phyloP scores from a whole-genome alignment of 306 rosid genomes.

The Prunus mume region DNA sequence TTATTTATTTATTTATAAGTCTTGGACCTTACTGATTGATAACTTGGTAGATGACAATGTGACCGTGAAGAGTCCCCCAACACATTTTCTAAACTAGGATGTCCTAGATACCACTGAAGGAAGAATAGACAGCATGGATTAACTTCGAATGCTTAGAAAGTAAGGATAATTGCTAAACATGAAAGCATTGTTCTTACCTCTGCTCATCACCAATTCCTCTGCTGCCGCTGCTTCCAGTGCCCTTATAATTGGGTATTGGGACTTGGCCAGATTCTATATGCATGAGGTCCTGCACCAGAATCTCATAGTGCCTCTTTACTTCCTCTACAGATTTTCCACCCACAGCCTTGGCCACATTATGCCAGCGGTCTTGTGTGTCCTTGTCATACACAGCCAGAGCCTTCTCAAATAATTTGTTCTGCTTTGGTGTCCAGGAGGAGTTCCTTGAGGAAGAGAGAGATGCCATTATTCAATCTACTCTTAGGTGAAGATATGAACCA shows the following conservation, averaged over 20 bases:
- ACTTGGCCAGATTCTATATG: slow-evolving; percentile 71
- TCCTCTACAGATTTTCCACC: slow-evolving; percentile 76
- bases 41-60: background rate
- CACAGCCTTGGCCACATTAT: slow-evolving; percentile 77
- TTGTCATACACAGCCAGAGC: slow-evolving; percentile 85
- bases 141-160: background rate
- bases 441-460: slow-evolving; percentile 25
- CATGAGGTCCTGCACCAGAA: slow-evolving; percentile 69
- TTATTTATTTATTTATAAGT: no score
- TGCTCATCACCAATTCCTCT: slow-evolving; percentile 37
- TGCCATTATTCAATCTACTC: slow-evolving; percentile 29
- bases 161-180: background rate
- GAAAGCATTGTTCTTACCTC: slow-evolving; percentile 39
- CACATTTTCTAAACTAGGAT: background rate
- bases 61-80: background rate
- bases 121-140: background rate
- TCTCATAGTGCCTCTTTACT: slow-evolving; percentile 72
- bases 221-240: slow-evolving; percentile 28
- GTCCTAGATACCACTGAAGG: background rate
- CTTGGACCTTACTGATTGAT: background rate
- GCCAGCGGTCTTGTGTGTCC: slow-evolving; percentile 84
- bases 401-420: slow-evolving; percentile 75
- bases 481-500: background rate
- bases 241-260: slow-evolving; percentile 65
- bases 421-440: slow-evolving; percentile 72